Conservation (phyloP, 2,329 filamentous ascomycete species). For the Chaetomium olivaceum region DNA sequence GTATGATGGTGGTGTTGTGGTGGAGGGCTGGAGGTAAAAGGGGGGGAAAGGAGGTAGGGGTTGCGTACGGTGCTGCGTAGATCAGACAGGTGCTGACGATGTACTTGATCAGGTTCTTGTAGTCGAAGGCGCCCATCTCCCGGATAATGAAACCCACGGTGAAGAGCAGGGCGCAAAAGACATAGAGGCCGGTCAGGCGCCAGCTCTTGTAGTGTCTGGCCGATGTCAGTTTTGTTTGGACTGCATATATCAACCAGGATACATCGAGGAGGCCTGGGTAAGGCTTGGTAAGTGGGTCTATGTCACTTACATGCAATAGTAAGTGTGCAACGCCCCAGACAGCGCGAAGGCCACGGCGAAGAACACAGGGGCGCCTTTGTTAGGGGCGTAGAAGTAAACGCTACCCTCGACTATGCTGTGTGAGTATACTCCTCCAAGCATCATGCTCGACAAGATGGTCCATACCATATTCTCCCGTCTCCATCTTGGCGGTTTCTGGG, state of each 20-base stretch:
- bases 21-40: constrained; percentile 23
- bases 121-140: constrained; percentile 51
- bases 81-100: constrained; percentile 44
- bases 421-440: not conserved
- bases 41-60: not conserved
- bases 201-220: constrained; percentile 51
- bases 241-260: no score
- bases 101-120: constrained; percentile 44
- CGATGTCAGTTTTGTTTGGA: not conserved
- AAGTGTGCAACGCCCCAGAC: constrained; percentile 44
- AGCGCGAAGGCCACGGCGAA: constrained; percentile 46
- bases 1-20: not conserved
- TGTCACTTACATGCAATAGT: constrained; percentile 50
- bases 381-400: constrained; percentile 50
- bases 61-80: constrained; percentile 38
- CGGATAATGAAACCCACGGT: constrained; percentile 52
- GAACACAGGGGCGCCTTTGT: constrained; percentile 51
- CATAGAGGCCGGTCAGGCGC: constrained; percentile 50
- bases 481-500: constrained; percentile 25
- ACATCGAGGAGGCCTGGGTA: no score
- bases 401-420: constrained; percentile 42
- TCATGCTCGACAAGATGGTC: not conserved
- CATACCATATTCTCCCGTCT: constrained; percentile 23
- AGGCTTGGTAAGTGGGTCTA: no score
- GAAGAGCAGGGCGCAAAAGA: constrained; percentile 50